phyloP scores from a whole-genome alignment of 805 yeast species.

The Ogataea ramenticola region DNA sequence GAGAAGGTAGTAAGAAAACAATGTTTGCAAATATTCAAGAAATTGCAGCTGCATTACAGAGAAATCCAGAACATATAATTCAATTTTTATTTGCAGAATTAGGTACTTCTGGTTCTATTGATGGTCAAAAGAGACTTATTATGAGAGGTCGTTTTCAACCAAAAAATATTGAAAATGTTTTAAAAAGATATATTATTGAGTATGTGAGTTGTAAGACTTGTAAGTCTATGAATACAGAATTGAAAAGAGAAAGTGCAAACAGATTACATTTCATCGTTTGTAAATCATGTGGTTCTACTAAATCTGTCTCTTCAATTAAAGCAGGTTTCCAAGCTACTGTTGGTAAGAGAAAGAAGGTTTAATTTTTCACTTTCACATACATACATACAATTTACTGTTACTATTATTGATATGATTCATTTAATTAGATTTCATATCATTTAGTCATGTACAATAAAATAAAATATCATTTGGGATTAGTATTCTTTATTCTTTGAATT shows the following conservation, averaged over 20 bases:
- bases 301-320: slow-evolving; percentile 95
- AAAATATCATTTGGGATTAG: neutral
- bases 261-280: slow-evolving; percentile 97
- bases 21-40: slow-evolving; percentile 94
- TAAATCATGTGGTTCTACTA: slow-evolving; percentile 95
- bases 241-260: slow-evolving; percentile 92
- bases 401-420: neutral
- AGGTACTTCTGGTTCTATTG: slow-evolving; percentile 99
- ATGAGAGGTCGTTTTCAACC: slow-evolving; percentile 98
- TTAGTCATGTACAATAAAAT: neutral
- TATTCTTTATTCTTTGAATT: neutral
- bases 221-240: slow-evolving; percentile 93
- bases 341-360: slow-evolving; percentile 75
- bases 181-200: slow-evolving; percentile 93
- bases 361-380: neutral
- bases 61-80: slow-evolving; percentile 95
- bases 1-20: slow-evolving; percentile 97
- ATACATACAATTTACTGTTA: too few species aligned
- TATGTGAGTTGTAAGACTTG: slow-evolving; percentile 99
- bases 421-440: too few species aligned
- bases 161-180: slow-evolving; percentile 92
- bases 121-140: slow-evolving; percentile 93
- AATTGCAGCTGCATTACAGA: slow-evolving; percentile 86
- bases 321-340: slow-evolving; percentile 99
- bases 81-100: slow-evolving; percentile 95